phyloP scores from a whole-genome alignment of 2,329 filamentous ascomycete species.

The Orbilia javanica region DNA sequence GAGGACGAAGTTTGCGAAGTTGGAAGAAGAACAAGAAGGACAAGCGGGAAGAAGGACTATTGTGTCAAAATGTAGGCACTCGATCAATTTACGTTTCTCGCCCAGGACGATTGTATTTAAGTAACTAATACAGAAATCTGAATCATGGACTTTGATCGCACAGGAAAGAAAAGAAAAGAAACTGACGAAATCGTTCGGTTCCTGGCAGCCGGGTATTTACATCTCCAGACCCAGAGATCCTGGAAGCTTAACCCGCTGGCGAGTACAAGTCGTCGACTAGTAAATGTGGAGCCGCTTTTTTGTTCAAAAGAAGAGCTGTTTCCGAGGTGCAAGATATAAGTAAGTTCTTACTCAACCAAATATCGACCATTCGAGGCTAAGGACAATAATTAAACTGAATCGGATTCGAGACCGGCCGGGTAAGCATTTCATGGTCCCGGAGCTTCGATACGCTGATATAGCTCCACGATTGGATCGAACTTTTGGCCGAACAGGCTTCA shows the following conservation, averaged over 20 bases:
- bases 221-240: conserved; percentile 25
- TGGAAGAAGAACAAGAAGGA: not conserved
- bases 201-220: conserved; percentile 56
- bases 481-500: not conserved
- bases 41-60: not conserved
- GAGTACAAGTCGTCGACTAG: not conserved
- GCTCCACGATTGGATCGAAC: conserved; percentile 34
- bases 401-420: conserved; percentile 20
- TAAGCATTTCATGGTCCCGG: not conserved
- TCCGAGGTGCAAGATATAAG: conserved; percentile 17
- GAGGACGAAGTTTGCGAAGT: conserved; percentile 13
- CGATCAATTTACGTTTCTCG: not conserved
- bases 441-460: conserved; percentile 47
- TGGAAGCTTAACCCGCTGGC: conserved; percentile 17
- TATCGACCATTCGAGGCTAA: not conserved
- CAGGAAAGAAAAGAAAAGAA: conserved; percentile 11
- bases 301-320: conserved; percentile 31
- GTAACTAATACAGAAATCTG: not conserved
- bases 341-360: not conserved
- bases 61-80: not conserved
- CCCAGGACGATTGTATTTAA: not conserved
- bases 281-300: conserved; percentile 4
- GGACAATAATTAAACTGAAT: conserved; percentile 19
- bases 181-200: conserved; percentile 35
- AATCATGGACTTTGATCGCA: not conserved